These are phyloP conservation scores for Ambrosia artemisiifolia DNA, from an alignment of 129 eudicot species.

Conservation along the genomic window DNA sequence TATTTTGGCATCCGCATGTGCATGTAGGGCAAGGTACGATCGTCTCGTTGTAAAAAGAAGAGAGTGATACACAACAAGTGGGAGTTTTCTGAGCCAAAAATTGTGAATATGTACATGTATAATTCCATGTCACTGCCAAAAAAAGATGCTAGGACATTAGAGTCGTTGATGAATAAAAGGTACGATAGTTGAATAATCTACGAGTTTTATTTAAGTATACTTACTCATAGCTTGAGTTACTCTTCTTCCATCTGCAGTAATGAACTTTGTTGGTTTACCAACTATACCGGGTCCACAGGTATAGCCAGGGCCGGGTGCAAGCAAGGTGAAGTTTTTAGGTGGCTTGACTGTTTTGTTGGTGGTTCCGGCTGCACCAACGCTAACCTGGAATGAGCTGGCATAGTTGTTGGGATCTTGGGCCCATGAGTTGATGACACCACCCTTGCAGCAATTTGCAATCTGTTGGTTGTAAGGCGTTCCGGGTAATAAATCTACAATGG, in stretches of 20 bases:
- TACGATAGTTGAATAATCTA: not conserved
- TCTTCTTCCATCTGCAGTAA: conserved; percentile 72
- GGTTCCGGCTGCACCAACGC: conserved; percentile 91
- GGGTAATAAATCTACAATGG: conserved; percentile 74
- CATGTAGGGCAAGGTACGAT: conserved; percentile 90
- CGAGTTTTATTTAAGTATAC: conserved; percentile 18
- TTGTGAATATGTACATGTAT: conserved; percentile 90
- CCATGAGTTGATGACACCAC: conserved; percentile 93
- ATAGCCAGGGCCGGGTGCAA: conserved; percentile 90
- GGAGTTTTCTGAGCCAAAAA: conserved; percentile 94
- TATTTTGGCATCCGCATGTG: conserved; percentile 91
- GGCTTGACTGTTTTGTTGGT: conserved; percentile 78
- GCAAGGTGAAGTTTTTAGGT: conserved; percentile 82
- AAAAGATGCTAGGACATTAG: conserved; percentile 12
- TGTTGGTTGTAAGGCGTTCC: conserved; percentile 95
- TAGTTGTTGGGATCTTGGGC: conserved; percentile 72
- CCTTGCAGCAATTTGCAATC: conserved; percentile 89
- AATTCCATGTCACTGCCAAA: conserved; percentile 93
- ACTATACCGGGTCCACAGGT: conserved; percentile 86
- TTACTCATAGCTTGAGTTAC: conserved; percentile 94
- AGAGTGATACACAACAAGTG: conserved; percentile 87
- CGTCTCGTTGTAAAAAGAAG: conserved; percentile 87
- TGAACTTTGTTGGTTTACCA: conserved; percentile 65
- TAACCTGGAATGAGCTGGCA: conserved; percentile 77
- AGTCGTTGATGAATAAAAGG: not conserved